Evolutionary conservation across 129 eudicot species (phyloP), one percentile per base, ranked within the genome.

Genomic region (Pittosporum tobira): DNA sequence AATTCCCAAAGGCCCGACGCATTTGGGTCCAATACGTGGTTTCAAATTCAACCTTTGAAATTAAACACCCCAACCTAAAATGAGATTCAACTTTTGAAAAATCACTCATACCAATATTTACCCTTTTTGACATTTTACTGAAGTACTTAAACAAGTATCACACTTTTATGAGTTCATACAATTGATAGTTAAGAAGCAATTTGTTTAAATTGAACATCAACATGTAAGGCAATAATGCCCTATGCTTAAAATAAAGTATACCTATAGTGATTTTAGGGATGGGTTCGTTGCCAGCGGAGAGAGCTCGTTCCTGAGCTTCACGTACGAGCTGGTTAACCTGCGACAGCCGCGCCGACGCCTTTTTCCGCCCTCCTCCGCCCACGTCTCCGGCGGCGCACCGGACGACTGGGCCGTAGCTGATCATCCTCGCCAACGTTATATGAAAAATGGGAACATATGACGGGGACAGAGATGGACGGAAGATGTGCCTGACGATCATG

Each of bases 221-320:
- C 11, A 40, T 40, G 16, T 40, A 40, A 38, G 12, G 12, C 12
- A 8, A 2, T 3, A 48, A 27, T 19, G 26, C 25, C 26, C 4
- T 8, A 2, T 25, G 23, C 51, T 54, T 54, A 3, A 15, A 14
- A 14, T 48, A 7, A 67, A 60, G 38, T 74, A n/a, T n/a, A 88
- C 96, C 96, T 57, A 88, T 71, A 56, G 84, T 74, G 53, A 89
- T 77, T 54, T 77, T 85, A 0, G 97, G 95, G 27, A 80, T 70
- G 53, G 97, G 93, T 45, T 85, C 88, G 20, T 69, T 59, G 59
- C 71, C 74, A 11, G 87, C 89, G 28, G 69, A 77, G 31, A 57
- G 57, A 63, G 94, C 71, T 50, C 95, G 75, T 67, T 90, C 95
- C 70, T 77, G 64, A 12, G 97, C 94, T 69, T 82, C 79, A 25